Base-by-base conservation (phyloP, 176 grass and related monocot species). In the Oryza officinalis region DNA sequence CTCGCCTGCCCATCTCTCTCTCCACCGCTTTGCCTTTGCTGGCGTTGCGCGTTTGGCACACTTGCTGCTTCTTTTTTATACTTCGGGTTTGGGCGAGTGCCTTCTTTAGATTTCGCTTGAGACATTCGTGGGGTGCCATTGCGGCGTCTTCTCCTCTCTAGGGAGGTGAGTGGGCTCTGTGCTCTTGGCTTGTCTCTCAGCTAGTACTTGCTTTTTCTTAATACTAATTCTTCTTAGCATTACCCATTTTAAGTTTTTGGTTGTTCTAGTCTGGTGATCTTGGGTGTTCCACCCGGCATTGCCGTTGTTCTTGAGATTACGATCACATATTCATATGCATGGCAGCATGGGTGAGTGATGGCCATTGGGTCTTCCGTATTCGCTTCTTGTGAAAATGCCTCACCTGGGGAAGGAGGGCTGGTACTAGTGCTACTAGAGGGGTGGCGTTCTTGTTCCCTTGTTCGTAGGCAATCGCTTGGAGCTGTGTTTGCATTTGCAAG, bases 1-100 rank as follows among this genome's bases (percentile, higher is more conserved):
- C 75, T 64, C 47, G 45, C 37, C 20, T 20, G 37, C 37, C 37
- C 37, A 38, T 38, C 37, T 38, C 37, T 38, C 37, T 38, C 37
- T 38, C 37, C 1, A 17, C 74, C 49, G 67, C 84, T 77, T 31
- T 84, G 45, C 80, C 63, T 61, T 81, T 80, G 67, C 30, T 67
- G 78, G 75, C 80, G 47, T n/a, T 31, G 67, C 57, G 73, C 78
- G 69, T 18, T 77, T 78, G 83, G 67, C 79, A 71, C 66, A 71
- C 66, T 67, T 38, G 57, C 33, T 17, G 46, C 30, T 17, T 61
- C 69, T 44, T 81, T 66, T 85, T 77, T 78, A 81, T 54, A 46
- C 69, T 61, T 23, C 10, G 15, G 13, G 14, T 63, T 40, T 27
- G 32, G 25, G 65, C 74, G 22, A 3, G 46, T 35, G 47, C n/a